Base-by-base conservation (phyloP, 345 rosid species). In the Linum tenue region DNA sequence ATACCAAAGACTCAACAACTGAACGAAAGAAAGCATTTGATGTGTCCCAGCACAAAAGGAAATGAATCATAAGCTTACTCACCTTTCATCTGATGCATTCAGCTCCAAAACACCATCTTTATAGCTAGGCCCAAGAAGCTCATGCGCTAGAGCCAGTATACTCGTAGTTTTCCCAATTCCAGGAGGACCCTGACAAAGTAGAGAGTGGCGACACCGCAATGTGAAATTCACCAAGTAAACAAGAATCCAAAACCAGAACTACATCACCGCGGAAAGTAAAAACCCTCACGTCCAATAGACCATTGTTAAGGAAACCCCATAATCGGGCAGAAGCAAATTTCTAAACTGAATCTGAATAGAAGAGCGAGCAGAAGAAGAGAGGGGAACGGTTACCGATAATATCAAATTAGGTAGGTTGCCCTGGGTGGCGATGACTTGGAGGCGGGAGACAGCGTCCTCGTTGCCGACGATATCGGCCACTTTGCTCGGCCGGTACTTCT, bases 61-160 rank as follows among this genome's bases (percentile, higher is more conserved):
- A 22, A 9, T 22, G 22, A 5, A 35, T 15, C 36, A 35, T 3
- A 56, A 16, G 14, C 37, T 56, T 16, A 57, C 70, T 6, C 64
- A 84, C 99, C 97, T 86, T 76, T 94, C 99, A 82, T 94, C 96
- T 1, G 97, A 94, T 61, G 99, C 99, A 83, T 94, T 94, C 67
- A 94, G 70, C 84, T 94, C 99, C 62, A 90, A 62, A 76, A 94
- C 97, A 69, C 89, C 95, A 70, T 90, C 97, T 72, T 62, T 90
- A 66, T 80, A 90, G 39, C 79, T 83, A 1, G 88, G 81, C n/a
- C 97, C 99, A 64, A 90, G 74, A 0, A 90, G 92, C 81, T 94
- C 96, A 61, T 88, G 99, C 1, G 99, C 96, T 70, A 94, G 97
- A 69, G 97, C 99, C 77, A 90, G 67, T 75, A 94, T 85, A 77